These are phyloP conservation scores for Phytophthora hibernalis DNA, from an alignment of 352 stramenopile species.

Conservation along the genomic window DNA sequence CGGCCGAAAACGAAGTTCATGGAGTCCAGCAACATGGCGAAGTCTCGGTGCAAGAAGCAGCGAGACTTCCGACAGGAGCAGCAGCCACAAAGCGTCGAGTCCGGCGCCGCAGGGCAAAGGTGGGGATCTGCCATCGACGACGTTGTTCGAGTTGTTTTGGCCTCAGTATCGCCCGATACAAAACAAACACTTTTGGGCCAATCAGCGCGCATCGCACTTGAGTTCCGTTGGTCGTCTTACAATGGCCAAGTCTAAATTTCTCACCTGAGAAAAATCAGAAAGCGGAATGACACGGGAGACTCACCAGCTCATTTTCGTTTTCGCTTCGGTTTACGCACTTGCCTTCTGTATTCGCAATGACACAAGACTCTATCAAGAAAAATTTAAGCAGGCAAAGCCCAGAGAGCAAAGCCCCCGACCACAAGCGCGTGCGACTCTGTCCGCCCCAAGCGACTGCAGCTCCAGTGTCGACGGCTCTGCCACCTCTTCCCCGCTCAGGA, in stretches of 20 bases:
- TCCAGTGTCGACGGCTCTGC: slow-evolving; percentile 4
- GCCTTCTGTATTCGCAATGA: slow-evolving; percentile 16
- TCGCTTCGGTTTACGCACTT: slow-evolving; percentile 1
- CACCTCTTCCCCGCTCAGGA: slow-evolving; percentile 25
- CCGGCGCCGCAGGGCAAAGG: neutral
- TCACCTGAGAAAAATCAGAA: slow-evolving; percentile 4
- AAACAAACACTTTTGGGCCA: neutral
- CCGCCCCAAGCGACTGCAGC: slow-evolving; percentile 10
- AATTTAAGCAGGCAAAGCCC: slow-evolving; percentile 7
- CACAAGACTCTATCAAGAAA: slow-evolving; percentile 21
- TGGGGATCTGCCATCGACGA: neutral
- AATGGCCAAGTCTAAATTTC: slow-evolving; percentile 4
- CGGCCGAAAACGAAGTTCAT: slow-evolving; percentile 1
- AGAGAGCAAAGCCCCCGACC: slow-evolving; percentile 4
- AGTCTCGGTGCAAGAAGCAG: neutral
- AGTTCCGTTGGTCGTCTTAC: neutral
- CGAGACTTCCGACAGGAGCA: neutral
- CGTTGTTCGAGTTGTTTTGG: neutral
- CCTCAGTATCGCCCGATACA: slow-evolving; percentile 1
- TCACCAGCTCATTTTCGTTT: slow-evolving; percentile 10
- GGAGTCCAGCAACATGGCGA: neutral
- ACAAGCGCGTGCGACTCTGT: slow-evolving; percentile 37
- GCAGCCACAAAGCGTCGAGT: neutral
- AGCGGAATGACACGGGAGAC: neutral
- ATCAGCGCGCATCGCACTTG: neutral